Evolutionary conservation across 2,329 filamentous ascomycete species (phyloP).

Genomic region (Penicillium sp.): DNA sequence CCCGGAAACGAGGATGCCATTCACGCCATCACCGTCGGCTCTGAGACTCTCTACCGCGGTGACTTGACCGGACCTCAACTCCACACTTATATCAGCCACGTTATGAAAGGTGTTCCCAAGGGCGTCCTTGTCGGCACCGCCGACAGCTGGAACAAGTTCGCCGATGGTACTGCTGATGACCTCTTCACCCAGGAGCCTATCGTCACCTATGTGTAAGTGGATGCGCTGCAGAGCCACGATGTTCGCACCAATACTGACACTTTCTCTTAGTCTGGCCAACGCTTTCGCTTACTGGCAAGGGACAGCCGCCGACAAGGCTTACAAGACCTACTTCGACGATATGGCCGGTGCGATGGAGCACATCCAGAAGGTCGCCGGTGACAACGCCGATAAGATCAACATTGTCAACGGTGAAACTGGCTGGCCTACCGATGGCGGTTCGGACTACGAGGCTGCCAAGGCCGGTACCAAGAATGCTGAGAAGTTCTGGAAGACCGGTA

Average conservation of each 20-base stretch:
- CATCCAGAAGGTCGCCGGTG: slow-evolving; percentile 58
- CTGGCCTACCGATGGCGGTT: slow-evolving; percentile 61
- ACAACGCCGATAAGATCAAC: slow-evolving; percentile 52
- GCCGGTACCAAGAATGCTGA: slow-evolving; percentile 58
- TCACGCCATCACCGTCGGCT: slow-evolving; percentile 67
- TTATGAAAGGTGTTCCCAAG: slow-evolving; percentile 53
- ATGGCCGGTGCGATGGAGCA: slow-evolving; percentile 61
- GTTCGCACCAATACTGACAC: slow-evolving; percentile 24
- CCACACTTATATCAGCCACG: slow-evolving; percentile 58
- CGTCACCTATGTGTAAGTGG: slow-evolving; percentile 55
- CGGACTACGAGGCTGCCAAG: slow-evolving; percentile 58
- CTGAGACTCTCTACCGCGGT: slow-evolving; percentile 66
- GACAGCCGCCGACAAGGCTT: slow-evolving; percentile 55
- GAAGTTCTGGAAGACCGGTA: slow-evolving; percentile 58
- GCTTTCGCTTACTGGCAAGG: slow-evolving; percentile 73
- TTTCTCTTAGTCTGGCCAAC: slow-evolving; percentile 51
- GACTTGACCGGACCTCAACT: slow-evolving; percentile 62
- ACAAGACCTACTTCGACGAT: slow-evolving; percentile 63
- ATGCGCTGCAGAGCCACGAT: no score
- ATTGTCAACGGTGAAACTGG: slow-evolving; percentile 68
- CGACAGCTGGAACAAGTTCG: slow-evolving; percentile 69
- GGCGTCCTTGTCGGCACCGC: slow-evolving; percentile 61
- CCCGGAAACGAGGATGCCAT: slow-evolving; percentile 54
- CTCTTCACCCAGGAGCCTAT: slow-evolving; percentile 54
- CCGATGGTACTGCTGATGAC: slow-evolving; percentile 62